Percentiles rank a stretch among this genome's conserved stretches.
Conservation (phyloP, 768 basidiomycete species). For the Imleria badia region DNA sequence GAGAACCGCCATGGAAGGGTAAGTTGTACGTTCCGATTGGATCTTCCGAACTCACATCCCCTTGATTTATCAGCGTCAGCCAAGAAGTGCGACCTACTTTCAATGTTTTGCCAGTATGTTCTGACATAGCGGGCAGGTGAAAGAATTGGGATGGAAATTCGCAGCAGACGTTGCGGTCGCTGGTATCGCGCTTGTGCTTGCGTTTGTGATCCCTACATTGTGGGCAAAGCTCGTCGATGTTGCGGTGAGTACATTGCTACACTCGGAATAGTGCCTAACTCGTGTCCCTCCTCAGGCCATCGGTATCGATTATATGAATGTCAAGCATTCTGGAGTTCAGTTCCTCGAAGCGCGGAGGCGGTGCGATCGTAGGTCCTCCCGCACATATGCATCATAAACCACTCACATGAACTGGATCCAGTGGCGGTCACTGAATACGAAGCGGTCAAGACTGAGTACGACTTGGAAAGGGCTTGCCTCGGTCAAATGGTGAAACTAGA, state of each 20-base stretch:
- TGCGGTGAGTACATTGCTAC: not conserved
- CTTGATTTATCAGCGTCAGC: conserved; percentile 9
- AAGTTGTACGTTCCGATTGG: not conserved
- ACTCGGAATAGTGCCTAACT: not conserved
- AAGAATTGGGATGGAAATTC: conserved; percentile 14
- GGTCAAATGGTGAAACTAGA: conserved; percentile 17
- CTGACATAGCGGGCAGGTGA: conserved; percentile 11
- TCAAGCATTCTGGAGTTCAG: conserved; percentile 3
- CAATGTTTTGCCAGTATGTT: not conserved
- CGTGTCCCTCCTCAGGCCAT: not conserved
- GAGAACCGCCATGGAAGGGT: conserved; percentile 17
- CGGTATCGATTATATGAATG: conserved; percentile 3
- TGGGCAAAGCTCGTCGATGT: conserved; percentile 9
- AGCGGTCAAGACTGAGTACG: conserved; percentile 6
- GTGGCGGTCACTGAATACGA: conserved; percentile 11
- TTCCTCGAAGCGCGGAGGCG: conserved; percentile 6
- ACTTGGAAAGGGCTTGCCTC: conserved; percentile 13
- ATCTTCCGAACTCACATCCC: not conserved
- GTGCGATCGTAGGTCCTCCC: conserved; percentile 6
- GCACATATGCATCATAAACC: not conserved
- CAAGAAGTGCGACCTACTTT: conserved; percentile 6
- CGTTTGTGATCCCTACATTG: conserved; percentile 8
- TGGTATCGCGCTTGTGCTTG: conserved; percentile 17
- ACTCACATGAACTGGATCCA: conserved; percentile 1
- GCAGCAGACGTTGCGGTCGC: conserved; percentile 5